These are phyloP conservation scores for Pichia californica DNA, from an alignment of 805 yeast species.

Conservation along the genomic window DNA sequence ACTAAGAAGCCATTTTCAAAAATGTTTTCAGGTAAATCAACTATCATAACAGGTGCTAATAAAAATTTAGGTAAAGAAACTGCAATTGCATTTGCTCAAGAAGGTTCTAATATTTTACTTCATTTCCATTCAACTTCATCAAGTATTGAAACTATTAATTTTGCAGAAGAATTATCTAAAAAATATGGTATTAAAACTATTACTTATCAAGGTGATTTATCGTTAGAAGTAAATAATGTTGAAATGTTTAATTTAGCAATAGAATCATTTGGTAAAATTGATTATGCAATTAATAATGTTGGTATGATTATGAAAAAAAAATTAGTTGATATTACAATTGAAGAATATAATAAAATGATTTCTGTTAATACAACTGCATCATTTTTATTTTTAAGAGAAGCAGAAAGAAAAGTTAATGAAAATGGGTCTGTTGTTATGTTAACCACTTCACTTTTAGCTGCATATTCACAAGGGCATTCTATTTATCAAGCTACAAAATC, in stretches of 20 bases:
- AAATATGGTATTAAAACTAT: constrained; percentile 37
- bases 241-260: constrained; percentile 42
- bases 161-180: constrained; percentile 32
- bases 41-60: constrained; percentile 19
- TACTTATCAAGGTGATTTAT: constrained; percentile 37
- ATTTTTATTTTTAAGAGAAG: constrained; percentile 53
- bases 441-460: constrained; percentile 62
- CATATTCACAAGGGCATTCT: constrained; percentile 49
- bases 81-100: constrained; percentile 45
- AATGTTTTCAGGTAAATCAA: constrained; percentile 12
- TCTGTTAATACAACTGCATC: constrained; percentile 52
- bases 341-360: constrained; percentile 51
- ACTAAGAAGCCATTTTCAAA: too few species aligned
- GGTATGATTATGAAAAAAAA: constrained; percentile 64
- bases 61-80: constrained; percentile 18
- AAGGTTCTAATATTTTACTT: constrained; percentile 47
- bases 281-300: constrained; percentile 61
- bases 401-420: constrained; percentile 44
- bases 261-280: constrained; percentile 42
- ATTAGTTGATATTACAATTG: constrained; percentile 41
- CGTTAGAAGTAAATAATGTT: constrained; percentile 35
- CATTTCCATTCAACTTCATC: constrained; percentile 47
- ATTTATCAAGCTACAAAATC: constrained; percentile 53
- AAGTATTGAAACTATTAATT: constrained; percentile 28
- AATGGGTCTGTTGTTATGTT: constrained; percentile 50